Percentiles rank a stretch among this genome's conserved stretches.
Conservation (phyloP, 106 monocot species). For the Allium sativum region DNA sequence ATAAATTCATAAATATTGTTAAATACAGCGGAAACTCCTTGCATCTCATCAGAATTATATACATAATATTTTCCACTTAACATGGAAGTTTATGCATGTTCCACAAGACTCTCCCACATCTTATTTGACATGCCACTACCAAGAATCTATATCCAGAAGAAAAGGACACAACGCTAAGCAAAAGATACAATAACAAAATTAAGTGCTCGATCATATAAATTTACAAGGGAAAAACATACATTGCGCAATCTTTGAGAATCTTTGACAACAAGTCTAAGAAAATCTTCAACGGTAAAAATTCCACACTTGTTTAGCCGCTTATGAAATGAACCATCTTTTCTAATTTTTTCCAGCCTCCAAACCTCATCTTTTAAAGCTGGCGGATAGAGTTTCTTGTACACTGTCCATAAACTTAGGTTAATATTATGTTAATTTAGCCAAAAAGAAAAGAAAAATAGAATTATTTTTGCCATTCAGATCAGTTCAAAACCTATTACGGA, state of each 20-base stretch:
- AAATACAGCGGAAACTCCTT: slow-evolving; percentile 41
- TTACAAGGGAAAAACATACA: slow-evolving; percentile 18
- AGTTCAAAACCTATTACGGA: too few species aligned
- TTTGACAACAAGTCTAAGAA: slow-evolving; percentile 40
- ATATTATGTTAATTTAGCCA: too few species aligned
- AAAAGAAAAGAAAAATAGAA: too few species aligned
- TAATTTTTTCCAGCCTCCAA: slow-evolving; percentile 60
- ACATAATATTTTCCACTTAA: slow-evolving; percentile 56
- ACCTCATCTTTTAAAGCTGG: slow-evolving; percentile 52
- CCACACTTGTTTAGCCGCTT: slow-evolving; percentile 42
- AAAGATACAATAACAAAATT: not conserved
- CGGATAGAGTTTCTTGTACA: slow-evolving; percentile 53
- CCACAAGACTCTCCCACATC: slow-evolving; percentile 49
- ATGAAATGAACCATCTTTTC: slow-evolving; percentile 63
- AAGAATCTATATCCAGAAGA: slow-evolving; percentile 31
- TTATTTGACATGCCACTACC: slow-evolving; percentile 50
- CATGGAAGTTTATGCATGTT: slow-evolving; percentile 55
- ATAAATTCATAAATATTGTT: slow-evolving; percentile 66
- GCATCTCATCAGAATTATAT: slow-evolving; percentile 45
- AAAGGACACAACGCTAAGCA: not conserved
- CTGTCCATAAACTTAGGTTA: not conserved
- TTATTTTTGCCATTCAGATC: too few species aligned
- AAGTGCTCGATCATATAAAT: not conserved
- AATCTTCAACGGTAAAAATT: slow-evolving; percentile 51
- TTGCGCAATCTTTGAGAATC: slow-evolving; percentile 39